Evolutionary conservation across 1,284 basidiomycete genomes (phyloP).

Genomic region (Heimioporus retisporus): DNA sequence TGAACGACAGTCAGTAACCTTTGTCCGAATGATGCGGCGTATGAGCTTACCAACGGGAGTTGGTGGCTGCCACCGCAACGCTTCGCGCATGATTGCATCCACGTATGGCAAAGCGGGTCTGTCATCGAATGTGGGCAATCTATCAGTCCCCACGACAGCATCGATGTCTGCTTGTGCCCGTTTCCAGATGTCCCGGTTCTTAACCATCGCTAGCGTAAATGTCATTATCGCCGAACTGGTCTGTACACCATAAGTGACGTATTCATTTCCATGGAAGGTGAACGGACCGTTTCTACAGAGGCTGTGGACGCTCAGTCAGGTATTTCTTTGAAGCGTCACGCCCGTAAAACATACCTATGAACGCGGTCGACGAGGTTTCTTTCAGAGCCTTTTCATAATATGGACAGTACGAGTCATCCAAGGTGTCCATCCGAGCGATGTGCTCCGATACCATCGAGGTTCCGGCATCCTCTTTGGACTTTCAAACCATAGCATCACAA

Average conservation of each 20-base stretch:
- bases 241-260: slow-evolving; percentile 1
- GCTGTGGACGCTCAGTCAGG: not conserved
- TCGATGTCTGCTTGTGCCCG: slow-evolving; percentile 52
- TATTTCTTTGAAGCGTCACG: not conserved
- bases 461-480: slow-evolving; percentile 9
- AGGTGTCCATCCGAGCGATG: slow-evolving; percentile 26
- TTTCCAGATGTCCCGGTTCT: slow-evolving; percentile 15
- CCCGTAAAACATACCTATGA: not conserved
- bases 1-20: no score
- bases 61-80: slow-evolving; percentile 36
- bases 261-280: no score
- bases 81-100: slow-evolving; percentile 50
- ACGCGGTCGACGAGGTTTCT: not conserved
- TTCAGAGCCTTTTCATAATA: slow-evolving; percentile 32
- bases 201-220: slow-evolving; percentile 47
- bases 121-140: slow-evolving; percentile 35
- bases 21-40: no score
- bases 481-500: slow-evolving; percentile 3
- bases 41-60: slow-evolving; percentile 31
- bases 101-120: slow-evolving; percentile 48
- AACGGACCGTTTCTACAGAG: slow-evolving; percentile 25
- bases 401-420: slow-evolving; percentile 13
- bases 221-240: slow-evolving; percentile 18
- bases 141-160: slow-evolving; percentile 43
- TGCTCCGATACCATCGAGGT: slow-evolving; percentile 34